Evolutionary conservation across 2,329 filamentous ascomycete genomes (phyloP), one percentile per base, ranked within the genome.

Genomic region (Pseudogymnoascus sp.): DNA sequence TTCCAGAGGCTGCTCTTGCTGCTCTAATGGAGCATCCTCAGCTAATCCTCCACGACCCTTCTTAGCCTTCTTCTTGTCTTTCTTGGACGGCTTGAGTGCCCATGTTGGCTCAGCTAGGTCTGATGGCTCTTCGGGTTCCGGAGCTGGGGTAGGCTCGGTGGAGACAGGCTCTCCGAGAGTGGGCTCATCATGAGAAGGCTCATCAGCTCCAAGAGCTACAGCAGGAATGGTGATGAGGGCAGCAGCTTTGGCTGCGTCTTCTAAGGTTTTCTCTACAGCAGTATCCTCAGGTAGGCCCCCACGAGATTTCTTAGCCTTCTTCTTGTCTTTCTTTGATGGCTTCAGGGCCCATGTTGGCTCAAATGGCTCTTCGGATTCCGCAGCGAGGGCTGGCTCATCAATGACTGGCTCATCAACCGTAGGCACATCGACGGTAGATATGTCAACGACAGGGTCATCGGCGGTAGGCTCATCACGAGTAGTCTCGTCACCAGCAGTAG

Each of bases 301-400:
- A 43, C 39, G 39, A 30, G 47, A 43, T 28, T 66, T 64, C 47
- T 72, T 68, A 5, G 67, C 69, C 63, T 77, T 77, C 57, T 75
- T 75, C 66, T 76, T 76, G 28, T 74, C 72, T 58, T 77, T 77
- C 67, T 77, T 76, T 32, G 72, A 71, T 62, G 58, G 63, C 50
- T 50, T 62, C 37, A 47, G n/a, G 4, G 12, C 43, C 57, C 34
- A 41, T 18, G 32, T 41, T 35, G 57, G 16, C 57, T 58, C 57
- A 14, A 28, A 41, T 58, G 30, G 34, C 34, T 35, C 34, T 12
- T 58, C 34, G 16, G 30, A 22, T 30, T 37, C 30, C n/a, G 16
- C 20, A 25, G 18, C 30, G 30, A 16, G 22, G n/a, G 9, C 57
- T 11, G 57, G 34, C 37, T 30, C 37, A 37, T 50, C 41, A 11